phyloP scores from a whole-genome alignment of 306 rosid species.

The Calophaca sinica region DNA sequence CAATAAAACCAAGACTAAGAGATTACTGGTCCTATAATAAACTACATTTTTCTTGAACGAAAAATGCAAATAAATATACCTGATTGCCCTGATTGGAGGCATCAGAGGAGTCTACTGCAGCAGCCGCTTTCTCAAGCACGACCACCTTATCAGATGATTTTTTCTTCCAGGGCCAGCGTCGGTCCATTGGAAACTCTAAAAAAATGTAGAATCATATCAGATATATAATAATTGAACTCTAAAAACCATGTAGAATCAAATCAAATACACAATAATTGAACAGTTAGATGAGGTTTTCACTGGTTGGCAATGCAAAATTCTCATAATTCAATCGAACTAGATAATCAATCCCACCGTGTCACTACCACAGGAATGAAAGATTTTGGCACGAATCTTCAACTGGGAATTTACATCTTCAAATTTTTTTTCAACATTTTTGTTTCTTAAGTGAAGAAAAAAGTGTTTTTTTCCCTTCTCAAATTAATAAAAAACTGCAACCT shows the following conservation, averaged over 20 bases:
- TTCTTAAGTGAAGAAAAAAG: background rate
- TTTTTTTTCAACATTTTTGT: background rate
- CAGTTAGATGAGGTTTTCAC: conserved; percentile 17
- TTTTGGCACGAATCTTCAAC: conserved; percentile 9
- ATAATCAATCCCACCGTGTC: conserved; percentile 27
- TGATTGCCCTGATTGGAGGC: conserved; percentile 56
- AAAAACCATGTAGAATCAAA: background rate
- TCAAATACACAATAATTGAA: background rate
- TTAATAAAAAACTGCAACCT: background rate
- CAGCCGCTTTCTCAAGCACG: conserved; percentile 67
- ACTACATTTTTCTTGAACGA: too few species aligned
- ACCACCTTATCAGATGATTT: conserved; percentile 84
- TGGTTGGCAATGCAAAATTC: conserved; percentile 27
- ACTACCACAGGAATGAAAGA: background rate
- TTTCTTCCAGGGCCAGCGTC: conserved; percentile 99
- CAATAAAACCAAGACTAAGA: conserved; percentile 23
- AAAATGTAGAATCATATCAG: background rate
- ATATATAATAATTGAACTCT: background rate
- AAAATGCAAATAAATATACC: conserved; percentile 17
- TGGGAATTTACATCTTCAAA: conserved; percentile 11
- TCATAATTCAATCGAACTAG: background rate
- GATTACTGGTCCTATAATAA: background rate
- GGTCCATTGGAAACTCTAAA: conserved; percentile 70
- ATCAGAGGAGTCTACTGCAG: conserved; percentile 57
- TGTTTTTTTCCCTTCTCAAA: too few species aligned